These are phyloP conservation scores for Solanum neorickii DNA, from an alignment of 257 asterid genomes.

Conservation along the genomic window DNA sequence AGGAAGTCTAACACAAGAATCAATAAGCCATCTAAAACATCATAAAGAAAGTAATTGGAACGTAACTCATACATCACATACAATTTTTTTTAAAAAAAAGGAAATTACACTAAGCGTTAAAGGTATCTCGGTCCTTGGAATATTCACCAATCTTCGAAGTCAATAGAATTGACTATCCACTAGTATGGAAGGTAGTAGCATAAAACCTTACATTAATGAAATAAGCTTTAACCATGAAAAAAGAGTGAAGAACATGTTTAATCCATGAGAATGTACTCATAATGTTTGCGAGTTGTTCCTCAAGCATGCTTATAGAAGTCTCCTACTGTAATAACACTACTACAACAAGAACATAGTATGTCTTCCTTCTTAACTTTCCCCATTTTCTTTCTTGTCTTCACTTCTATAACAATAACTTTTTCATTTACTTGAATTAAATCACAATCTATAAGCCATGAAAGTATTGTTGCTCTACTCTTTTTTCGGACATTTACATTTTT, in stretches of 20 bases:
- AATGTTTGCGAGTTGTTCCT: constrained; percentile 6
- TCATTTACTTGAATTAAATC: not conserved
- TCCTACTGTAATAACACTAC: constrained; percentile 1
- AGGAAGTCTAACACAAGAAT: too few relatives aligned
- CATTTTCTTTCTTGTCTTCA: too few relatives aligned
- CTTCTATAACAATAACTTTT: too few relatives aligned
- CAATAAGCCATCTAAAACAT: too few relatives aligned
- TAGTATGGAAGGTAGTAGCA: too few relatives aligned
- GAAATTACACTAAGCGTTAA: too few relatives aligned
- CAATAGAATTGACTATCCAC: too few relatives aligned
- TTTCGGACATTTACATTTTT: not conserved
- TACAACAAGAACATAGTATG: constrained; percentile 33
- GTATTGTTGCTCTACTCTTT: constrained; percentile 18
- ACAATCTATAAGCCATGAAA: constrained; percentile 39
- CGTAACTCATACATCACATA: too few relatives aligned
- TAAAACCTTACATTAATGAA: not conserved
- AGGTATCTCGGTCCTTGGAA: too few relatives aligned
- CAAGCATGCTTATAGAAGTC: constrained; percentile 25
- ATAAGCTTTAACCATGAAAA: constrained; percentile 21
- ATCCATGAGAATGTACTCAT: constrained; percentile 6
- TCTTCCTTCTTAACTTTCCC: constrained; percentile 13
- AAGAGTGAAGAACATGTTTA: constrained; percentile 5
- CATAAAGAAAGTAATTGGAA: too few relatives aligned
- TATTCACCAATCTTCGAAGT: too few relatives aligned
- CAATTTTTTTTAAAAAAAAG: too few relatives aligned